phyloP scores from a whole-genome alignment of 208 protist species.

The Wallacemonas rigidus region DNA sequence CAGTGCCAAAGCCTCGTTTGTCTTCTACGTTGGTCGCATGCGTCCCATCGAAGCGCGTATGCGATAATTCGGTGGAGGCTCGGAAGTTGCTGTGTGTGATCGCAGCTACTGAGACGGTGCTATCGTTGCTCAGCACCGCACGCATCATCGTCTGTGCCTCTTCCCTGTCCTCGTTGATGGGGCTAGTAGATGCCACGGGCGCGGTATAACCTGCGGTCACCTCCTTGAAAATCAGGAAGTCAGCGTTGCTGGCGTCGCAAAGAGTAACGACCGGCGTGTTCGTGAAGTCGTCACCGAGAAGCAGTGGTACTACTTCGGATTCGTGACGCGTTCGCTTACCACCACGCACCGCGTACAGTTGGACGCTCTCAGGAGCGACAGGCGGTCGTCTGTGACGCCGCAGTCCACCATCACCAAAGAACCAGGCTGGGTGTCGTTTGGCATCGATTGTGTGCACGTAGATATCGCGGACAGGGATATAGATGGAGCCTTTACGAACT shows the following conservation, averaged over 20 bases:
- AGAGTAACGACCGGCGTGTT: slow-evolving; percentile 23
- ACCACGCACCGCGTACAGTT: slow-evolving; percentile 33
- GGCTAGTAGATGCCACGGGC: not conserved
- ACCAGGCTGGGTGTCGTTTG: slow-evolving; percentile 38
- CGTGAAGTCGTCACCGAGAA: not conserved
- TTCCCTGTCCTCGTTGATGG: slow-evolving; percentile 15
- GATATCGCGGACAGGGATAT: slow-evolving; percentile 49
- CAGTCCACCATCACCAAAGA: slow-evolving; percentile 62
- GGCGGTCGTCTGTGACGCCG: slow-evolving; percentile 29
- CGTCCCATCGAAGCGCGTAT: not conserved
- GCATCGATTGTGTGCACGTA: slow-evolving; percentile 63
- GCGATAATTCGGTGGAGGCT: not conserved
- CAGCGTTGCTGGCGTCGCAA: slow-evolving; percentile 41
- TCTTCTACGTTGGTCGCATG: not conserved
- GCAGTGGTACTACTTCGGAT: not conserved
- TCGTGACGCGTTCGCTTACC: not conserved
- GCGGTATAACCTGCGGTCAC: slow-evolving; percentile 8
- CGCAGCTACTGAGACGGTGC: not conserved
- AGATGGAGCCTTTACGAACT: slow-evolving; percentile 52
- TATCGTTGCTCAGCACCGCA: slow-evolving; percentile 15
- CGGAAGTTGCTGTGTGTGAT: not conserved
- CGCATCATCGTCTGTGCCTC: slow-evolving; percentile 1
- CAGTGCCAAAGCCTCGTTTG: not conserved
- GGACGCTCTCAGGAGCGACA: slow-evolving; percentile 35
- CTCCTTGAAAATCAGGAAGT: slow-evolving; percentile 57